Conservation (phyloP, 352 stramenopile species). For the Pythium sukuiense region DNA sequence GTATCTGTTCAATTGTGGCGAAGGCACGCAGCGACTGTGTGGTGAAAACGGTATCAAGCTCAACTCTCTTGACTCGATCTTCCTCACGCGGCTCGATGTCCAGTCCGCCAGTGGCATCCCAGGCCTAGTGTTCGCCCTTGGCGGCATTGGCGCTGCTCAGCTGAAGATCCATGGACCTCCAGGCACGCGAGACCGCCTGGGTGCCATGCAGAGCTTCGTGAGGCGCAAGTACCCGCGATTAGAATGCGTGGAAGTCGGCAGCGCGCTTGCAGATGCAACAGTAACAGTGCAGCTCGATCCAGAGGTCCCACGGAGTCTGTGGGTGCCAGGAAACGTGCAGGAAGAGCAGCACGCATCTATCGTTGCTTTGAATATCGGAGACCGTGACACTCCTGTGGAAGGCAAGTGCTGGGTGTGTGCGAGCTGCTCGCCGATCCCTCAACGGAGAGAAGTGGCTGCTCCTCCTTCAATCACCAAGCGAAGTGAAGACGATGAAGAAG, state of each 20-base stretch:
- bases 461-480: neutral
- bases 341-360: slow-evolving; percentile 20
- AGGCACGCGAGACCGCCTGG: slow-evolving; percentile 40
- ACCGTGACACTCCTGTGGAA: neutral
- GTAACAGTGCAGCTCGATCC: slow-evolving; percentile 12
- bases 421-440: slow-evolving; percentile 16
- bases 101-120: slow-evolving; percentile 72
- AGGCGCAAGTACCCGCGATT: slow-evolving; percentile 63
- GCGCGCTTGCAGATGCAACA: neutral
- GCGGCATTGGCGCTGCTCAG: slow-evolving; percentile 43
- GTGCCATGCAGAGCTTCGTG: slow-evolving; percentile 65
- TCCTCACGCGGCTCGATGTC: slow-evolving; percentile 65
- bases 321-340: neutral
- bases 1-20: slow-evolving; percentile 75
- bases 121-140: slow-evolving; percentile 63
- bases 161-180: slow-evolving; percentile 51
- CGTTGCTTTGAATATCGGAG: slow-evolving; percentile 8
- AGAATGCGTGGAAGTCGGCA: slow-evolving; percentile 44
- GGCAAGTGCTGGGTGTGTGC: slow-evolving; percentile 15
- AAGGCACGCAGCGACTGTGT: slow-evolving; percentile 65
- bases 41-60: slow-evolving; percentile 74
- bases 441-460: neutral
- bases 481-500: slow-evolving; percentile 32
- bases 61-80: slow-evolving; percentile 63
- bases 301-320: slow-evolving; percentile 7